Evolutionary conservation across 83 land plant species (phyloP).

Genomic region (Picea abies): DNA sequence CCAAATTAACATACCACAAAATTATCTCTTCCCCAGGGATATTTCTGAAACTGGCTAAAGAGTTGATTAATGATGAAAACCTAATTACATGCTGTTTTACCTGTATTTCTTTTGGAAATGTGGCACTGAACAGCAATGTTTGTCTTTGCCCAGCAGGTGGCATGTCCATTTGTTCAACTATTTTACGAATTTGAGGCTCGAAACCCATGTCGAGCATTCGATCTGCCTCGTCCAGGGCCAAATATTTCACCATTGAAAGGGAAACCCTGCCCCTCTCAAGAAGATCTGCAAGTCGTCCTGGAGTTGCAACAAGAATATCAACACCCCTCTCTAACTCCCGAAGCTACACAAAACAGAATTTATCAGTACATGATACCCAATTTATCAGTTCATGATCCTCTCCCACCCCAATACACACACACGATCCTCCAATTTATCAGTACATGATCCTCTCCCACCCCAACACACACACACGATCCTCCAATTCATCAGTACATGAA

Average conservation of each 20-base stretch:
- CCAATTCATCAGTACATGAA: no score
- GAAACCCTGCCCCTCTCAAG: conserved; percentile 94
- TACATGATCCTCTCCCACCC: no score
- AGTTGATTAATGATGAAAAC: no score
- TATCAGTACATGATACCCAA: no score
- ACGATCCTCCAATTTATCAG: no score
- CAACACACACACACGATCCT: no score
- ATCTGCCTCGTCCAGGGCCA: conserved; percentile 98
- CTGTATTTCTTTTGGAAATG: conserved; percentile 97
- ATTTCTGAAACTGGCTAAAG: neutral
- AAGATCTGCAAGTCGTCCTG: conserved; percentile 90
- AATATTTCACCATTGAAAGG: conserved; percentile 71
- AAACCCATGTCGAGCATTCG: conserved; percentile 99
- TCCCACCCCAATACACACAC: no score
- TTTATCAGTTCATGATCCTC: no score
- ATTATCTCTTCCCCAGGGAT: neutral
- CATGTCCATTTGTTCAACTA: conserved; percentile 95
- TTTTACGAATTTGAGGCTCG: conserved; percentile 95
- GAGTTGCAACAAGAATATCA: conserved; percentile 98
- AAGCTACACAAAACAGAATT: conserved; percentile 41
- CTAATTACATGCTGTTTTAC: conserved; percentile 24
- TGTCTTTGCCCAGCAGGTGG: conserved; percentile 86
- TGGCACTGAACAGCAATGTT: conserved; percentile 98
- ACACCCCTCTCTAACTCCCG: conserved; percentile 96
- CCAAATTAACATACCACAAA: no score